These are phyloP conservation scores for Croton setiger DNA, from an alignment of 441 rosid species.

Conservation along the genomic window DNA sequence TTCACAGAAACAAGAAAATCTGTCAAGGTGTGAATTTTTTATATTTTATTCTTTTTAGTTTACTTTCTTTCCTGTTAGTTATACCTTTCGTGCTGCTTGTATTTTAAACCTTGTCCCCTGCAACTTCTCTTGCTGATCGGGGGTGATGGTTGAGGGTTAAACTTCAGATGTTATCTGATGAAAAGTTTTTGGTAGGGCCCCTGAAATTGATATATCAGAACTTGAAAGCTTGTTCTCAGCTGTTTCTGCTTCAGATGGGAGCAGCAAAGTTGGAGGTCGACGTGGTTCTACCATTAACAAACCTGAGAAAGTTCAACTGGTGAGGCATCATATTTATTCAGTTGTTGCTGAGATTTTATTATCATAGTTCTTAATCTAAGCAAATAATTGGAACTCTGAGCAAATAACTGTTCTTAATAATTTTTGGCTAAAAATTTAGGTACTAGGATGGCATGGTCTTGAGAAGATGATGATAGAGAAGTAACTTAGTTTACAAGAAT, in stretches of 20 bases:
- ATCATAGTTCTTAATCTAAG: slow-evolving; percentile 4
- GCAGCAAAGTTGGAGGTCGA: slow-evolving; percentile 56
- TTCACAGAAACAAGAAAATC: slow-evolving; percentile 71
- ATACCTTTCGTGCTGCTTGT: slow-evolving; percentile 1
- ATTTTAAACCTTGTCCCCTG: slow-evolving; percentile 6
- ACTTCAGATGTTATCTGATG: slow-evolving; percentile 13
- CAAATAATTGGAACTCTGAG: not conserved
- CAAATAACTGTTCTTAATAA: not conserved
- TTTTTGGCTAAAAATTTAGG: not conserved
- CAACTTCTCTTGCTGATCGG: not conserved
- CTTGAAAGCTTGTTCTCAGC: slow-evolving; percentile 96
- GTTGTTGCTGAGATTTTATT: not conserved
- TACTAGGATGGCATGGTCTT: not conserved
- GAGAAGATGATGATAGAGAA: not conserved
- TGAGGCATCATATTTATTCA: slow-evolving; percentile 29
- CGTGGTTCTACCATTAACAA: slow-evolving; percentile 80
- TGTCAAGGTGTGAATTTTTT: slow-evolving; percentile 55
- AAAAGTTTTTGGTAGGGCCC: slow-evolving; percentile 62
- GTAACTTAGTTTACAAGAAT: not conserved
- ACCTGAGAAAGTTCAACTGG: slow-evolving; percentile 96
- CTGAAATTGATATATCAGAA: slow-evolving; percentile 97
- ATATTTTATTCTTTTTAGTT: slow-evolving; percentile 1
- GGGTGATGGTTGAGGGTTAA: slow-evolving; percentile 1
- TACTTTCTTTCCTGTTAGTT: not conserved
- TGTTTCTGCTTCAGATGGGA: slow-evolving; percentile 58